A percentile compares a stretch with the other conserved stretches of the same genome.
phyloP scores from a whole-genome alignment of 495 filamentous ascomycete genomes.

The Penicillium argentinense region DNA sequence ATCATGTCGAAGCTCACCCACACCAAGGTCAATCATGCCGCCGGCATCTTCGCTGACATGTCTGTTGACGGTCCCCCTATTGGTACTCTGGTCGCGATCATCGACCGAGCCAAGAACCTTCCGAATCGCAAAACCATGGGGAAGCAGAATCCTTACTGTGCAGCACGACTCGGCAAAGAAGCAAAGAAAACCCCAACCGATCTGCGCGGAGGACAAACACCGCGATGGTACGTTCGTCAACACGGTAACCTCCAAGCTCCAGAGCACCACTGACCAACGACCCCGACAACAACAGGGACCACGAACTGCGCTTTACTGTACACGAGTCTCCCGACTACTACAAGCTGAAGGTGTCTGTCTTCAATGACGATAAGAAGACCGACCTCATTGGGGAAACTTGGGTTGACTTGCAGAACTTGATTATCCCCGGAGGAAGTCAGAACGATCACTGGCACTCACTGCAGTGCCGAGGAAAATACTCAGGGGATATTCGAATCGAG shows the following conservation, averaged over 20 bases:
- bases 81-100: constrained; percentile 85
- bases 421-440: constrained; percentile 85
- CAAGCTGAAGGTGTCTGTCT: constrained; percentile 89
- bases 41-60: constrained; percentile 95
- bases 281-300: constrained; percentile 83
- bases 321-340: constrained; percentile 96
- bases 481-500: constrained; percentile 91
- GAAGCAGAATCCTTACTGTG: constrained; percentile 98
- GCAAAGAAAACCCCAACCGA: constrained; percentile 97
- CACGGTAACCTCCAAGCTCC: not conserved
- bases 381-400: constrained; percentile 93
- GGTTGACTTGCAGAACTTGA: constrained; percentile 76
- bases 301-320: constrained; percentile 93
- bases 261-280: no score
- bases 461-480: constrained; percentile 86
- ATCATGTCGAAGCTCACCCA: constrained; percentile 37
- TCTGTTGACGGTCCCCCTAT: constrained; percentile 92
- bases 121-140: constrained; percentile 96
- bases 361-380: constrained; percentile 96
- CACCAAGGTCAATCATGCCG: constrained; percentile 63
- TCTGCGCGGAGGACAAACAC: constrained; percentile 91
- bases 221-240: constrained; percentile 71
- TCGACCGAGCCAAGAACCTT: constrained; percentile 93
- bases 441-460: constrained; percentile 89
- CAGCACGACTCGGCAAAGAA: constrained; percentile 90